Conservation (phyloP, 148 eudicot species). For the Tetragonia tetragonoides region DNA sequence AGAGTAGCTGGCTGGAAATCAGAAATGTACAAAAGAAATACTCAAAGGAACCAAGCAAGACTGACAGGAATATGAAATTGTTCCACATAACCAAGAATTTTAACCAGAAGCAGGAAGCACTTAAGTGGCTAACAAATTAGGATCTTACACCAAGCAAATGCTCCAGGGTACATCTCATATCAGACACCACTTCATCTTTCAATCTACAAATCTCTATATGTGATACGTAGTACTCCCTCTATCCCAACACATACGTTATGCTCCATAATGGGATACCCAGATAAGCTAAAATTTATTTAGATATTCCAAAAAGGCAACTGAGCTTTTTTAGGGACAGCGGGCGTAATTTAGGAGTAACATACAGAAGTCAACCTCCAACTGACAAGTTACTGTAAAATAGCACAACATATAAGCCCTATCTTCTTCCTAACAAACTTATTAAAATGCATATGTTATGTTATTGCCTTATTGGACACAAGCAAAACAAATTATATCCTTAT, state of each 20-base stretch:
- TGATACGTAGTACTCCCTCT: not conserved
- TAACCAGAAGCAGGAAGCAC: not conserved
- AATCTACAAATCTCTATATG: not conserved
- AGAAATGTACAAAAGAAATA: not conserved
- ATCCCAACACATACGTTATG: not conserved
- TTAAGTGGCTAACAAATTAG: not conserved
- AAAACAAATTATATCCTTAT: not conserved
- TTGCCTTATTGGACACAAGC: not conserved
- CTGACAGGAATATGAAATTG: not conserved
- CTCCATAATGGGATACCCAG: not conserved
- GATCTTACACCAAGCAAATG: not conserved
- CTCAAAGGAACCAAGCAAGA: not conserved
- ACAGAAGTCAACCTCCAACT: not conserved
- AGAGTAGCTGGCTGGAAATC: not conserved
- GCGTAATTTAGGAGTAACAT: too few species aligned
- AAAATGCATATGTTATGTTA: not conserved
- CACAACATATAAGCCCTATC: not conserved
- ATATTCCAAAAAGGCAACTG: not conserved
- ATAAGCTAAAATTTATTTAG: not conserved
- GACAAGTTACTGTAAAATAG: not conserved
- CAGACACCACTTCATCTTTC: conserved; percentile 1
- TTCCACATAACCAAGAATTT: not conserved
- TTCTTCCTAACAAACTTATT: not conserved
- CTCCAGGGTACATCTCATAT: not conserved
- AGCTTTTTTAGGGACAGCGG: too few species aligned